Percentiles rank a stretch among this genome's conserved stretches.
Conservation (phyloP, 768 basidiomycete species). For the Trametes meyenii region DNA sequence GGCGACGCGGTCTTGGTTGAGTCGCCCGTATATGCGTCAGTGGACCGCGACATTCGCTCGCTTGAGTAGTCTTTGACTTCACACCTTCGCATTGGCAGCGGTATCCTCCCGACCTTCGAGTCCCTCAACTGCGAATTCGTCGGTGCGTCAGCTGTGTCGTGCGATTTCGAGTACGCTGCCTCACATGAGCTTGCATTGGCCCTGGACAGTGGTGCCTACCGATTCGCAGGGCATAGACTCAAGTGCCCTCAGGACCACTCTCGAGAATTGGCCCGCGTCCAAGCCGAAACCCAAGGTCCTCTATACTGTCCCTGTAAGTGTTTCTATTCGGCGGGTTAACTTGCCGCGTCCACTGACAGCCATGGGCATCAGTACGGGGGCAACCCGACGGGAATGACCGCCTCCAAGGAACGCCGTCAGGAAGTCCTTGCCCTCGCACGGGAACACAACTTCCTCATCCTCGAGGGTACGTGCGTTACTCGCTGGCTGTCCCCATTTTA, state of each 20-base stretch:
- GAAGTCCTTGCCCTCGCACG: conserved; percentile 76
- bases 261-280: conserved; percentile 77
- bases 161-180: too few species aligned
- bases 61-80: background rate
- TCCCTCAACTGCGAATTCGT: conserved; percentile 58
- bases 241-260: conserved; percentile 57
- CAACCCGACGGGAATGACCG: conserved; percentile 87
- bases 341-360: background rate
- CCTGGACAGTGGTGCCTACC: conserved; percentile 67
- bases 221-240: conserved; percentile 76
- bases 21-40: conserved; percentile 77
- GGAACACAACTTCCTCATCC: conserved; percentile 78
- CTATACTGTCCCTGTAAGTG: conserved; percentile 75
- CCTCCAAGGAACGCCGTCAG: conserved; percentile 65
- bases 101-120: conserved; percentile 68
- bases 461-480: conserved; percentile 63
- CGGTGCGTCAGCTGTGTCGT: conserved; percentile 41
- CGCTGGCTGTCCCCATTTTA: background rate
- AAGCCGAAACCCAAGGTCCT: conserved; percentile 78
- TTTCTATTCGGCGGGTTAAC: conserved; percentile 8
- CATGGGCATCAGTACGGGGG: conserved; percentile 70
- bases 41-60: conserved; percentile 19
- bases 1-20: conserved; percentile 88
- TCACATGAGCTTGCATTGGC: too few species aligned
- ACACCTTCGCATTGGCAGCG: conserved; percentile 41